Evolutionary conservation across 306 rosid species (phyloP), one percentile per base, ranked within the genome.

Genomic region (Geum urbanum): DNA sequence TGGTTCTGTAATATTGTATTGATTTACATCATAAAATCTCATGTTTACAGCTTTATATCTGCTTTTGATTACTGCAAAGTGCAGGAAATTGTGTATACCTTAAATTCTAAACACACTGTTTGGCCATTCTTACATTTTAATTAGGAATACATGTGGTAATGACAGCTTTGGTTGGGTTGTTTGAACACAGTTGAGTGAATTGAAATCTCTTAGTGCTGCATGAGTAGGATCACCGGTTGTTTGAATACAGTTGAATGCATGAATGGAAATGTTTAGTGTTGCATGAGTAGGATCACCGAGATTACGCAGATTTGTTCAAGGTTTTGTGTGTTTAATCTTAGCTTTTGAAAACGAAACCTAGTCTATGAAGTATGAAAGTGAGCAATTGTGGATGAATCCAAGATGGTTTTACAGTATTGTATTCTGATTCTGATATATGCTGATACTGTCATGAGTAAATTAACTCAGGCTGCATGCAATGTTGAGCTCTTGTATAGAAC

Each of bases 1-100:
- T 35, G 65, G n/a, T 15, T 59, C 46, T 59, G 46, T 59, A 59
- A 59, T 59, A 35, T 58, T 58, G 9, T 13, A 27, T 55, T 56
- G 61, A 11, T 56, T 20, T 56, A 56, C 27, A 22, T 56, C 22
- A 37, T 35, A 0, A 24, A 6, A 8, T 32, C 18, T 40, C 9
- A 18, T 32, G 37, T 50, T 41, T 53, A 20, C 44, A 19, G 50
- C 13, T 5, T 52, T n/a, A 4, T 63, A 69, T 69, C 73, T 55
- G 73, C 22, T 13, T 41, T 55, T 16, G 8, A 40, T 8, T 18
- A 19, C 50, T 52, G 50, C 4, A 39, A 11, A 58, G 13, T 58
- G 63, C 6, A 19, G 2, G 69, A 19, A 44, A 40, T 11, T 22
- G 3, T 45, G 46, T 44, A 1, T 69, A n/a, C 27, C 9, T 40